Base-by-base conservation (phyloP, 2,329 filamentous ascomycete genomes). In the Metarhizium guizhouense region DNA sequence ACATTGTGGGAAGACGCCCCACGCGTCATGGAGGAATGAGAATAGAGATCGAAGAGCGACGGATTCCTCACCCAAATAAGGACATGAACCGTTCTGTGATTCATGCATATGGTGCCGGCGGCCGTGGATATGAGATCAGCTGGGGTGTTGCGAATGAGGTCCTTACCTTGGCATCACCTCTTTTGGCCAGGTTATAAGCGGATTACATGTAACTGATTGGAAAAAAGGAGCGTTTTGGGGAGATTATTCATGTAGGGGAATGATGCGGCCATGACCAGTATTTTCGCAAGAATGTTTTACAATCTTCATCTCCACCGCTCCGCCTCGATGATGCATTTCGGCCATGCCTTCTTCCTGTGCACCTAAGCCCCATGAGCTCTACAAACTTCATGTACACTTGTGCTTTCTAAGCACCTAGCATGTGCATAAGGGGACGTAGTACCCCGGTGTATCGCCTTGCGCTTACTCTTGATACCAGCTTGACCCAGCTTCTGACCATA, bases 101-200 rank as follows among this genome's bases (percentile, higher is more conserved):
- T 6, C 81, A 84, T 66, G 80, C 79, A 0, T 84, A 84, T 62
- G 82, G 81, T 4, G 74, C 79, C 34, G 82, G 80, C 6, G 81
- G 81, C 4, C 71, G 81, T 32, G 82, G 82, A 0, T 84, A 75
- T 60, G 81, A 84, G 67, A 62, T 83, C 20, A 82, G 80, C 40
- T 81, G 80, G 78, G 81, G 81, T 0, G 74, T 83, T 7, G 81
- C 80, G 1, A 73, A 75, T 53, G 76, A 75, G 47, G 76, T 80
- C 10, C 65, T 69, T 3, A 62, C 63, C 4, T 52, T 58, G 52
- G 58, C 56, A 6, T 18, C 48, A 42, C 42, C 56, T 14, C 25
- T 61, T 18, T 38, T 61, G 36, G 38, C 6, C 10, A 29, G 16
- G 16, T 43, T 18, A 6, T 18, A 43, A 36, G 11, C 13, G 8